Evolutionary conservation across 371 early-diverging fungal species (phyloP), one percentile per base, ranked within the genome.

Genomic region (Capillidium rhysosporum): DNA sequence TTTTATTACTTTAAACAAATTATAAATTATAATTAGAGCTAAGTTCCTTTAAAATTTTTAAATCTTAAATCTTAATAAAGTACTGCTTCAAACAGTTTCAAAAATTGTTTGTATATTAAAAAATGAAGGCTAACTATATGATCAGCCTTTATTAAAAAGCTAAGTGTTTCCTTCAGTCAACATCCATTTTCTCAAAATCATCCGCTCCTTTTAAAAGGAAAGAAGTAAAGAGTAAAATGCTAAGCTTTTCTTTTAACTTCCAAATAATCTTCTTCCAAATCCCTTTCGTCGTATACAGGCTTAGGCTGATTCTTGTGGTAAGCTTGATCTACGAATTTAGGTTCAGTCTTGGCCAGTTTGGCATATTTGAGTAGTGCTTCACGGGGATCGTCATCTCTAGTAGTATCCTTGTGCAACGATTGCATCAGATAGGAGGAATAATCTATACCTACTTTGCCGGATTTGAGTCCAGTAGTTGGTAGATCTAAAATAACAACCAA

Each of bases 291-390:
- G 64, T 82, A 84, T 2, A 91, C 69, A 1, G 89, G 61, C 21
- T 82, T 80, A 29, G 89, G 89, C 57, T 90, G 89, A 9, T 73
- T 85, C 41, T 72, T 66, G 59, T 82, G 71, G 64, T 95, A 95
- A 0, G 91, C 67, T 55, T 68, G 86, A 5, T 80, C 75, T 54
- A 92, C 77, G 82, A 88, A 92, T 65, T 77, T 75, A 1, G 92
- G 92, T 49, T 91, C 79, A 20, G 67, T 61, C 51, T 82, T 83
- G 0, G 93, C 89, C 1, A 67, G 70, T 16, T 79, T 73, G 1
- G 95, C 94, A 66, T 89, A 87, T 59, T 76, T 86, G 24, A 96
- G 68, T 58, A 96, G 74, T 9, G 92, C 97, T 54, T 85, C 95
- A 40, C 97, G 73, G 16, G 97, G 97, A 70, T 96, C 97, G 52